Evolutionary conservation across 148 eudicot species (phyloP), one percentile per base, ranked within the genome.

Genomic region (Mesembryanthemum crystallinum): DNA sequence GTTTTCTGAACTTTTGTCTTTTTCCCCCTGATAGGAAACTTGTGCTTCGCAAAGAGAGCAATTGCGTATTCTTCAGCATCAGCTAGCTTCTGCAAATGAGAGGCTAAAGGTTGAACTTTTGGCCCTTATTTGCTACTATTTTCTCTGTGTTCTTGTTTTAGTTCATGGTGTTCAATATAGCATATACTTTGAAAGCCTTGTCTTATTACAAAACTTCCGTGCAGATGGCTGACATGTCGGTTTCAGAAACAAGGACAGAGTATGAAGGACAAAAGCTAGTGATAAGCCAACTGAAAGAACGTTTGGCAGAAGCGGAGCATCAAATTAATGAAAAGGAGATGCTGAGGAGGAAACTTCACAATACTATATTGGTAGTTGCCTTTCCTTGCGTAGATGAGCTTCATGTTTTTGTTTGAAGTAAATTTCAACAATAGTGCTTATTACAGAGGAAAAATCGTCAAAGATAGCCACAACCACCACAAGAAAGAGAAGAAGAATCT

Each of bases 291-390:
- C 74, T 91, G 33, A 80, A 81, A 72, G 80, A 82, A 20, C 87
- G 88, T 9, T 75, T 91, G 37, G 83, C 80, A 8, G 91, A 89
- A 58, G 91, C 91, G 20, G 96, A 91, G 75, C 75, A 60, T 72
- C 85, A 89, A 69, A 73, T 86, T 65, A 73, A 66, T 68, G 96
- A 91, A 76, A 91, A 89, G 73, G 96, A 91, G 64, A 79, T 78
- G 76, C 73, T 87, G 52, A 86, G 96, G 64, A 91, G 88, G 70
- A 91, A 87, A 74, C 88, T 91, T 37, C 96, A 91, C 69, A 91
- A 91, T 47, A 89, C 88, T n/a, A 91, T 91, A 73, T 80, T 91
- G 90, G 96, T 87, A 86, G 66, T 49, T 30, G 10, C 37, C 74
- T 75, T 42, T 47, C 57, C 54, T 45, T 70, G 12, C 42, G 51